Percentiles rank a stretch among this genome's conserved stretches.
Conservation (phyloP, 2,329 filamentous ascomycete genomes). For the Coniella lustricola region DNA sequence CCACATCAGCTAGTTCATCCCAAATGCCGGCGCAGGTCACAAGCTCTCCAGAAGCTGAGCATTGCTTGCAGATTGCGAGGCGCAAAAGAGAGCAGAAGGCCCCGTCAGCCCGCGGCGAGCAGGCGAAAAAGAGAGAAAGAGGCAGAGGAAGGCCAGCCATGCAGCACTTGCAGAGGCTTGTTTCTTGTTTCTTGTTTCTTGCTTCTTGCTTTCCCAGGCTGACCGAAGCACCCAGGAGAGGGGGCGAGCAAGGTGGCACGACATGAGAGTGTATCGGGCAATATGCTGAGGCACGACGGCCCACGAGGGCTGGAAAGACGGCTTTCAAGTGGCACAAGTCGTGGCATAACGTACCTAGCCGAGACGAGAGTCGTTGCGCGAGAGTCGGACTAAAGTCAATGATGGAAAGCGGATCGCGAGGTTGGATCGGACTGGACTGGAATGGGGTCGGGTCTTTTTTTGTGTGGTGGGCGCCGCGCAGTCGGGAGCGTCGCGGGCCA, state of each 20-base stretch:
- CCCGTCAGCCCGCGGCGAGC: too few species aligned
- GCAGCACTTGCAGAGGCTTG: background rate
- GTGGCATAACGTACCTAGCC: conserved; percentile 2
- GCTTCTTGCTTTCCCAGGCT: background rate
- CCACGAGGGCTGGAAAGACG: background rate
- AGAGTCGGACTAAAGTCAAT: too few species aligned
- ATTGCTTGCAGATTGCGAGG: too few species aligned
- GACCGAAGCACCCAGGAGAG: background rate
- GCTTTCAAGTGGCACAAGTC: background rate
- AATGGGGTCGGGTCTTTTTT: background rate
- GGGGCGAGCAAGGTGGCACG: background rate
- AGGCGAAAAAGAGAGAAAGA: too few species aligned
- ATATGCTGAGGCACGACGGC: background rate
- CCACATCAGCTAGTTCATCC: too few species aligned
- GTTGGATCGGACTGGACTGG: background rate
- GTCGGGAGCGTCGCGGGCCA: background rate
- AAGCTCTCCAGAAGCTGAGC: too few species aligned
- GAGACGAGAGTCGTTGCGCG: background rate
- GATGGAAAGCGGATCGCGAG: too few species aligned
- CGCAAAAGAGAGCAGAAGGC: too few species aligned
- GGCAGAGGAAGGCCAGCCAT: too few species aligned
- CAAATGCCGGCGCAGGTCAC: too few species aligned
- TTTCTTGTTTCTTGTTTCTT: background rate
- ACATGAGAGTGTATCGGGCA: background rate
- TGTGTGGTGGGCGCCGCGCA: background rate